Base-by-base conservation (phyloP, 2,329 filamentous ascomycete species). In the Ophiostoma angusticollis region DNA sequence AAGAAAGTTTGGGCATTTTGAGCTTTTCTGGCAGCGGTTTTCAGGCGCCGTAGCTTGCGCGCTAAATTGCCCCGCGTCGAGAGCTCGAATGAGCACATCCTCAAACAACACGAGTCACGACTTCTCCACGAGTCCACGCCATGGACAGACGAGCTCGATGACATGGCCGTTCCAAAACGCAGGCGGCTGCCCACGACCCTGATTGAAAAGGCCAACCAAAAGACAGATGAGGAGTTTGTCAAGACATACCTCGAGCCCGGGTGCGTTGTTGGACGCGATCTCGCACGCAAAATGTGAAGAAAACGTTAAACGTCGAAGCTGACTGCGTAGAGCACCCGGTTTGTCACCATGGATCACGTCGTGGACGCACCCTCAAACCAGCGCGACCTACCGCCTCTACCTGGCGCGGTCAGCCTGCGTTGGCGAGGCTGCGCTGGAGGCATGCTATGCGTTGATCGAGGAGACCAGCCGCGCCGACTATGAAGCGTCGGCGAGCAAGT, bases 401-500 rank as follows among this genome's bases (percentile, higher is more conserved):
- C 58, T 79, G n/a, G 45, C 52, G 8, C 51, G 55, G 4, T 53
- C 70, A 0, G 50, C 46, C 2, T 47, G 49, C n/a, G 54, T 78
- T 18, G 50, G 48, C 5, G 47, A 54, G 1, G 50, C 52, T 3
- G 70, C 77, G 19, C 54, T 78, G 17, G 52, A 63, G 18, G 58
- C 64, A 1, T 80, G 75, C 49, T 73, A 72, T 47, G 43, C 52
- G 16, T 57, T 80, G 19, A 64, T 87, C 37, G 67, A 78, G 44
- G 57, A 63, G 35, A 85, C 81, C 0, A 84, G 78, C 49, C 62
- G 64, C 12, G 51, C 59, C 6, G 74, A 79, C 55, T 87, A 87
- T 54, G 70, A 72, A 39, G 55, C 57, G 13, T 83, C 80, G 3
- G 64, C 63, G 6, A 52, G 58, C 0, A 77, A 77, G 33, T 87